Evolutionary conservation across 2,329 filamentous ascomycete species (phyloP), one percentile per base, ranked within the genome.

Genomic region (Geosmithia putterillii): DNA sequence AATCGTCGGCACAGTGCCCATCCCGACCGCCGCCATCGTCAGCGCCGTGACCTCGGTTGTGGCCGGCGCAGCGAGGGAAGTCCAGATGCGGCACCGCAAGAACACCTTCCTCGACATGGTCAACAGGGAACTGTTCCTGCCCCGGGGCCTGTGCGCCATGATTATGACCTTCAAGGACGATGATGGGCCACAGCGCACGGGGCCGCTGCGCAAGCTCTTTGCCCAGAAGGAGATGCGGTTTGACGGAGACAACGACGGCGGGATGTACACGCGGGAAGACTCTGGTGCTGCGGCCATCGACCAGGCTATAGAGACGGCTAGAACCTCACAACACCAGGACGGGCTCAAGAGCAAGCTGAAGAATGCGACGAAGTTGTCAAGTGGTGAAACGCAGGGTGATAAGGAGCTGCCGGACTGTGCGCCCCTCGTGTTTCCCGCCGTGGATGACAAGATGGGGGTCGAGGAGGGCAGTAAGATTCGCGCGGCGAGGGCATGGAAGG

Each of bases 391-490:
- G 2, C 53, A 54, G 42, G 61, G 62, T 15, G 55, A 62, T 38
- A 43, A 60, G 3, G 56, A 62, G 47, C 52, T 65, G 42, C 59
- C 63, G 3, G 57, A 63, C 48, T 54, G 60, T 10, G 62, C 64
- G 12, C 57, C 59, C 8, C 53, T 67, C 2, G 55, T 66, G 8
- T 66, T 61, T 37, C 62, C 64, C 2, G 53, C 50, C 8, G 47
- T 64, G 1, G 61, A 15, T 21, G 18, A 38, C 18, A 21, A 12
- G 14, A 15, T n/a, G 23, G 10, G 7, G 23, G 10, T 7, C 10
- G 10, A 25, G 23, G 23, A 25, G 6, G 23, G 23, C 23, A 25
- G 18, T 22, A 58, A 56, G 35, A 50, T 62, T 46, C 61, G 59
- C 41, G 48, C 48, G 6, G 48, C 50, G n/a, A 52, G 58, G 28